Base-by-base conservation (phyloP, 1,284 basidiomycete genomes). In the Cronartium quercuum region DNA sequence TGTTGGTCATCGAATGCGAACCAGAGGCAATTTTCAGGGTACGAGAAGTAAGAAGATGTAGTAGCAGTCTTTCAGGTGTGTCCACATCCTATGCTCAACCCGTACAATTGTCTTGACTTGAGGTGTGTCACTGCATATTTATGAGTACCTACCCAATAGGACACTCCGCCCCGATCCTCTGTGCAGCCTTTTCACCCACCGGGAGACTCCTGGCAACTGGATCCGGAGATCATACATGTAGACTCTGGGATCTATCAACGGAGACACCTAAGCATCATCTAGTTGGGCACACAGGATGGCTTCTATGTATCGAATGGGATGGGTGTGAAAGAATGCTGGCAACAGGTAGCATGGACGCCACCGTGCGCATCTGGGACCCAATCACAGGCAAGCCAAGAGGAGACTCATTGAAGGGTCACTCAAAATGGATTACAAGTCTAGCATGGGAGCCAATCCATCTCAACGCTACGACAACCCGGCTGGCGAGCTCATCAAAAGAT, bases 11-110 rank as follows among this genome's bases (percentile, higher is more conserved):
- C 38, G 87, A 89, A 79, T 96, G 93, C 82, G 88, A 94, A 55
- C 95, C 96, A 2, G 94, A 98, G 82, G 94, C 94, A 21, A 91
- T 98, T 1, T 98, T 98, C 83, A 88, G 89, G 78, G 95, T 98
- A 13, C 86, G 94, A 78, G 92, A 92, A 55, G 93, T 96, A 18
- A 94, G 92, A 51, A 84, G 95, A 77, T 98, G 95, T 82, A 94
- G 91, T 18, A 91, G 91, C 34, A 96, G 93, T 10, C 85, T 98
- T 63, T 89, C 90, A 76, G 92, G 91, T 90, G 79, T 76, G 84
- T 78, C 38, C 29, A 6, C 24, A 64, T 21, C 51, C 1, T 58
- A 34, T 61, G 3, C 18, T 42, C 13, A 15, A 21, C 61, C 61
- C 21, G 65, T 13, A 21, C 15, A 29, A 10, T 44, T 38, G 58